phyloP scores from a whole-genome alignment of 106 monocot species.

The Alisma plantagoaquatica region DNA sequence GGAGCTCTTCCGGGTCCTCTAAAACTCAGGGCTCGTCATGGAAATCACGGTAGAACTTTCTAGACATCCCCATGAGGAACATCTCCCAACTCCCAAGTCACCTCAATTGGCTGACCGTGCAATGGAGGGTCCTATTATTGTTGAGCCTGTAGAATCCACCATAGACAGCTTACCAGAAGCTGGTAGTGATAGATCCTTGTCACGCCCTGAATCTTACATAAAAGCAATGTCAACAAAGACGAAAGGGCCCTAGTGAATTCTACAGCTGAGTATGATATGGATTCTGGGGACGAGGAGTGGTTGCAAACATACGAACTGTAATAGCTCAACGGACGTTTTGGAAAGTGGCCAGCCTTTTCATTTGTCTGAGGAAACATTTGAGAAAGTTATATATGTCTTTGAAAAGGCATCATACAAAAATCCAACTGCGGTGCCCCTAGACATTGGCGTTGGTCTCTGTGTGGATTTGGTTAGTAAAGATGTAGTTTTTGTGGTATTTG shows the following conservation, averaged over 20 bases:
- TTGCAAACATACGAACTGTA: conserved; percentile 30
- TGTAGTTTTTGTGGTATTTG: conserved; percentile 36
- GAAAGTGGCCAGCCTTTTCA: neutral
- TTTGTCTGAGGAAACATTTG: conserved; percentile 52
- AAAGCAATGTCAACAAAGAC: conserved; percentile 47
- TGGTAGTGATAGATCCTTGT: conserved; percentile 20
- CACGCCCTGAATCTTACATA: conserved; percentile 58
- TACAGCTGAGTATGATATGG: conserved; percentile 67
- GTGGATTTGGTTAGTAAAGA: conserved; percentile 33
- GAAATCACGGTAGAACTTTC: conserved; percentile 2
- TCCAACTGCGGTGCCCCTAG: conserved; percentile 23
- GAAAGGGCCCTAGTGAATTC: conserved; percentile 43
- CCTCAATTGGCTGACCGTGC: too few relatives aligned
- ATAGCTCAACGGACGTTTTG: neutral
- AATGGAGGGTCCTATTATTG: too few relatives aligned
- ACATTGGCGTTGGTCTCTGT: conserved; percentile 23
- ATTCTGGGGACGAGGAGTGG: conserved; percentile 85
- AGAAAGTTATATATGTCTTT: conserved; percentile 61
- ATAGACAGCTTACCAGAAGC: too few relatives aligned
- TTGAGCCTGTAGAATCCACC: conserved; percentile 3
- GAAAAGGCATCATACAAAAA: conserved; percentile 62
- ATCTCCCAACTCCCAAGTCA: neutral
- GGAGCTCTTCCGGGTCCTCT: conserved; percentile 30
- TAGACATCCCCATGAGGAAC: neutral
- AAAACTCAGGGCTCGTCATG: conserved; percentile 8